Percentiles rank a stretch among this genome's conserved stretches.
Evolutionary conservation across 2,329 filamentous ascomycete species (phyloP).

Genomic region (Aureobasidium uvarum): DNA sequence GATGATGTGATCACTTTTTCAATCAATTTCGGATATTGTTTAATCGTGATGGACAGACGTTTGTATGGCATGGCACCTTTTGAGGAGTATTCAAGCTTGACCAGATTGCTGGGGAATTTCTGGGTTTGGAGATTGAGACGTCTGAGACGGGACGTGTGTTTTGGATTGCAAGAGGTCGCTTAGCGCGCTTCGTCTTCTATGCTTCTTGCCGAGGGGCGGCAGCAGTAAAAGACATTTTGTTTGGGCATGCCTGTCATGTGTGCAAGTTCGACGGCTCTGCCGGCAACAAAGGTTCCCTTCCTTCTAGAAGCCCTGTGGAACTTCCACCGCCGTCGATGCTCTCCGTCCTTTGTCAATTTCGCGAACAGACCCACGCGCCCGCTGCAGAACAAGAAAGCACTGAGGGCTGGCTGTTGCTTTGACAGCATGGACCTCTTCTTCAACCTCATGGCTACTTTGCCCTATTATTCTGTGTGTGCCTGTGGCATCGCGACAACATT

Average conservation of each 20-base stretch:
- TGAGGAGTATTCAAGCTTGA: background rate
- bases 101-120: conserved; percentile 4
- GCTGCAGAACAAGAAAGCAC: background rate
- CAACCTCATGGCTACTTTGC: conserved; percentile 3
- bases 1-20: background rate
- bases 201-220: background rate
- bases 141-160: conserved; percentile 1
- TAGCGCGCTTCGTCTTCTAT: background rate
- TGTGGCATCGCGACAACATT: conserved; percentile 16
- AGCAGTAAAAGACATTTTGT: background rate
- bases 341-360: conserved; percentile 10
- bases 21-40: background rate
- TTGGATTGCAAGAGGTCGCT: conserved; percentile 12
- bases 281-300: background rate
- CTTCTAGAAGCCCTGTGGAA: conserved; percentile 23
- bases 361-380: conserved; percentile 3
- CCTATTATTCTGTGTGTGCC: background rate
- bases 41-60: background rate
- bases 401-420: background rate
- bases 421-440: conserved; percentile 4
- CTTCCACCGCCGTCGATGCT: background rate
- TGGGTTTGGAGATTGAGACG: background rate
- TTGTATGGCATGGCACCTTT: background rate
- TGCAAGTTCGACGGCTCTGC: conserved; percentile 1
- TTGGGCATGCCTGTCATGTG: conserved; percentile 12